phyloP scores from a whole-genome alignment of 2,329 filamentous ascomycete genomes.

The Neopestalotiopsis sp. region DNA sequence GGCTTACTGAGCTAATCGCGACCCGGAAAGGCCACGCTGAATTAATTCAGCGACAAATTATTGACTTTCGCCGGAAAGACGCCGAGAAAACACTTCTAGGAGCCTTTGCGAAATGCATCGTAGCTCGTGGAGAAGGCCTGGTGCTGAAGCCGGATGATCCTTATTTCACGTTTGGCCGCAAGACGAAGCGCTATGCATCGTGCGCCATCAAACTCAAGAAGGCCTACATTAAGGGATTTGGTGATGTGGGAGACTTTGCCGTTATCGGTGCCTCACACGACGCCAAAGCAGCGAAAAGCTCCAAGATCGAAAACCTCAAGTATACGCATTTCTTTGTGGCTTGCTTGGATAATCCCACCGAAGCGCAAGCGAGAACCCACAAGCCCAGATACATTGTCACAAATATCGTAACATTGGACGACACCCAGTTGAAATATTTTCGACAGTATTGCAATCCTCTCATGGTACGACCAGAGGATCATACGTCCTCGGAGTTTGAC shows the following conservation, averaged over 20 bases:
- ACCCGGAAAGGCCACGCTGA: constrained; percentile 65
- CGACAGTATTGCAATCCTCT: constrained; percentile 50
- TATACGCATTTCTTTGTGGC: constrained; percentile 86
- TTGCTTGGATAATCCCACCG: constrained; percentile 72
- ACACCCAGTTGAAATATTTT: constrained; percentile 56
- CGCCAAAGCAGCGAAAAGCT: constrained; percentile 62
- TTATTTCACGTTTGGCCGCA: constrained; percentile 66
- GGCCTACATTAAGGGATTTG: constrained; percentile 79
- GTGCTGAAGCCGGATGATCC: constrained; percentile 81
- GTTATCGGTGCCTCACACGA: constrained; percentile 78
- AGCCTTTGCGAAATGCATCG: constrained; percentile 71
- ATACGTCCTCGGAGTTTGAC: constrained; percentile 49
- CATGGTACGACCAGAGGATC: constrained; percentile 43
- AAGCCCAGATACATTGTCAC: constrained; percentile 70
- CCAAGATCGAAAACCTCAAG: constrained; percentile 57
- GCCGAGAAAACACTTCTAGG: constrained; percentile 62
- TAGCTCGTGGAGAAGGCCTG: constrained; percentile 74
- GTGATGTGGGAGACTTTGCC: constrained; percentile 84
- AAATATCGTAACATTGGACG: constrained; percentile 63
- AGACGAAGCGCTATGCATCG: constrained; percentile 43
- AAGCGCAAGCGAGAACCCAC: constrained; percentile 53
- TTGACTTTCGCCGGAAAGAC: constrained; percentile 65
- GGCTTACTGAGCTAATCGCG: constrained; percentile 60
- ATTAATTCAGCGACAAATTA: constrained; percentile 67
- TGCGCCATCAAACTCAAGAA: constrained; percentile 85